Percentiles rank a stretch among this genome's conserved stretches.
phyloP scores from a whole-genome alignment of 306 rosid genomes.

The Elaeagnus macrophylla region DNA sequence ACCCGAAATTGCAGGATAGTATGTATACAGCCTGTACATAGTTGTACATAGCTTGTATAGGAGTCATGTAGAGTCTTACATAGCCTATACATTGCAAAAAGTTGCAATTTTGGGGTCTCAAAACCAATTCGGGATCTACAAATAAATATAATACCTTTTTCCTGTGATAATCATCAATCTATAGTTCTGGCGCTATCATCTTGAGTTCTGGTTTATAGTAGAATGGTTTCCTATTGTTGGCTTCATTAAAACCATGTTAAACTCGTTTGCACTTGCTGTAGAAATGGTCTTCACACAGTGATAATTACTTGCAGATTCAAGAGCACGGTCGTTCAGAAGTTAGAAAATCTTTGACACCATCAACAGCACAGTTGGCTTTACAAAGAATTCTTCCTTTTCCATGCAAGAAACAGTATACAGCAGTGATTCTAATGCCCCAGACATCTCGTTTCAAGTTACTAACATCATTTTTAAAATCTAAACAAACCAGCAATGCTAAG shows the following conservation, averaged over 20 bases:
- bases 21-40: too few relatives aligned
- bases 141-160: too few relatives aligned
- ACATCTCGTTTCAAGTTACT: slow-evolving; percentile 44
- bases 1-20: too few relatives aligned
- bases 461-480: slow-evolving; percentile 43
- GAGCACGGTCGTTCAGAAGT: slow-evolving; percentile 72
- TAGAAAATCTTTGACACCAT: slow-evolving; percentile 50
- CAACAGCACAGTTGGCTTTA: slow-evolving; percentile 55
- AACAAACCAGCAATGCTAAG: slow-evolving; percentile 46
- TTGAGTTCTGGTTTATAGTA: too few relatives aligned
- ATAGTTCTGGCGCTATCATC: too few relatives aligned
- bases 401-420: slow-evolving; percentile 75
- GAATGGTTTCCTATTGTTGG: too few relatives aligned
- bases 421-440: slow-evolving; percentile 73
- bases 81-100: too few relatives aligned
- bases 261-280: background rate
- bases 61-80: too few relatives aligned
- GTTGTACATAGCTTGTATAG: too few relatives aligned
- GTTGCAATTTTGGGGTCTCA: too few relatives aligned
- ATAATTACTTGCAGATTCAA: slow-evolving; percentile 43
- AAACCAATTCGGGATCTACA: too few relatives aligned
- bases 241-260: background rate
- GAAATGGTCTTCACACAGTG: slow-evolving; percentile 4
- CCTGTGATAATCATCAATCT: too few relatives aligned
- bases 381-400: slow-evolving; percentile 74